phyloP scores from a whole-genome alignment of 176 grass and related monocot genomes.

The Cenchrus americanus region DNA sequence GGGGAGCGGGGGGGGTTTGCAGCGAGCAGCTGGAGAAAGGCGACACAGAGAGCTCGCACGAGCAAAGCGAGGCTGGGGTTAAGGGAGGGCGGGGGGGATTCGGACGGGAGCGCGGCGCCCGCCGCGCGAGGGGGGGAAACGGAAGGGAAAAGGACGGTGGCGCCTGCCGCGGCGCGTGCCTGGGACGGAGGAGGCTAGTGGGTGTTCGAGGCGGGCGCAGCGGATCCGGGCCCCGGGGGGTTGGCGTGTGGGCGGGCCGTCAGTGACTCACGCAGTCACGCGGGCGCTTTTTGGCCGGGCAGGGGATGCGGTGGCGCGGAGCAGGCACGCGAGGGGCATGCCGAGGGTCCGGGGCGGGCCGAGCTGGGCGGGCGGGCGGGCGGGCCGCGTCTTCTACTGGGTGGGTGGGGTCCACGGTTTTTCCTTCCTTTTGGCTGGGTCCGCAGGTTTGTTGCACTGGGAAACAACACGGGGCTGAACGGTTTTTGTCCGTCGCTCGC shows the following conservation, averaged over 20 bases:
- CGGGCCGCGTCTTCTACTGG: not conserved
- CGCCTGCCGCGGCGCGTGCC: no score
- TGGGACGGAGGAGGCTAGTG: not conserved
- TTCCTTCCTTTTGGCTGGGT: not conserved
- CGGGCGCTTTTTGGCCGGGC: not conserved
- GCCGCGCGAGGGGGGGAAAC: not conserved
- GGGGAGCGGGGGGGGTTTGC: not conserved
- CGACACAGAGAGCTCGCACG: conserved; percentile 39
- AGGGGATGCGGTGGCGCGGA: conserved; percentile 27
- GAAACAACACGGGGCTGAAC: not conserved
- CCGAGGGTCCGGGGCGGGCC: not conserved
- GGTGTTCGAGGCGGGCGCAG: not conserved
- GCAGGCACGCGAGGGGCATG: conserved; percentile 26
- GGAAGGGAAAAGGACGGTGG: conserved; percentile 24
- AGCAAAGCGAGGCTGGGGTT: conserved; percentile 59
- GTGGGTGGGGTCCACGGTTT: not conserved
- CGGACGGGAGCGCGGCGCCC: conserved; percentile 2
- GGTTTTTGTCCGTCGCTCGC: not conserved
- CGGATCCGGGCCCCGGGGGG: not conserved
- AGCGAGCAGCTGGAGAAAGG: not conserved
- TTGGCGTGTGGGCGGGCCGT: not conserved
- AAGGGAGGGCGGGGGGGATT: conserved; percentile 16
- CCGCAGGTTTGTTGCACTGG: not conserved
- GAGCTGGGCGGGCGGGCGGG: no score
- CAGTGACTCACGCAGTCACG: not conserved